These are phyloP conservation scores for Cenococcum geophilum DNA, from an alignment of 495 filamentous ascomycete species.

Conservation along the genomic window DNA sequence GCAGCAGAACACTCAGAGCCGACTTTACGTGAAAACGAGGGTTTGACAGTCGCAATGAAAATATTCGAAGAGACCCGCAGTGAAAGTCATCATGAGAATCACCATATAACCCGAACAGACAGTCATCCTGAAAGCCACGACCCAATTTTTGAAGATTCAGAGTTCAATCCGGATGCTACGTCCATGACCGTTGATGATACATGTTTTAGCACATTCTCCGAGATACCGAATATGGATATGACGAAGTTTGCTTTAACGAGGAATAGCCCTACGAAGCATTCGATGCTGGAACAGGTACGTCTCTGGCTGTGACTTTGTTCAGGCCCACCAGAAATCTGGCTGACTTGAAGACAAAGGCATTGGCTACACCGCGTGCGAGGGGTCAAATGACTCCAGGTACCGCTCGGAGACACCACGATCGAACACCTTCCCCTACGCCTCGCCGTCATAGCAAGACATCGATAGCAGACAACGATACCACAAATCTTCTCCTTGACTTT, in stretches of 20 bases:
- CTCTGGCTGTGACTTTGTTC: not conserved
- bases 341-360: conserved; percentile 1
- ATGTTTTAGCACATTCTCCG: conserved; percentile 79
- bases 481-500: conserved; percentile 80
- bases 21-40: conserved; percentile 38
- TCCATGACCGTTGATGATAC: conserved; percentile 61
- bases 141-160: conserved; percentile 21
- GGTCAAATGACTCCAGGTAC: conserved; percentile 36
- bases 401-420: conserved; percentile 38
- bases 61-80: conserved; percentile 29
- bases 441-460: conserved; percentile 36
- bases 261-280: conserved; percentile 46
- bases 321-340: not conserved
- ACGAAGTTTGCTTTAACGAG: conserved; percentile 72
- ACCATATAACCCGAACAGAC: conserved; percentile 1
- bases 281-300: conserved; percentile 37
- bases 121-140: conserved; percentile 17
- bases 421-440: conserved; percentile 57
- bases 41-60: conserved; percentile 31
- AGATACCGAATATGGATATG: conserved; percentile 68
- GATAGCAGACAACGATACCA: conserved; percentile 47
- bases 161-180: conserved; percentile 33
- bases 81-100: conserved; percentile 11
- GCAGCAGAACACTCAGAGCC: conserved; percentile 9
- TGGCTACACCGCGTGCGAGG: conserved; percentile 33